These are phyloP conservation scores for Ogataea paraovalis DNA, from an alignment of 805 yeast species.

Conservation along the genomic window DNA sequence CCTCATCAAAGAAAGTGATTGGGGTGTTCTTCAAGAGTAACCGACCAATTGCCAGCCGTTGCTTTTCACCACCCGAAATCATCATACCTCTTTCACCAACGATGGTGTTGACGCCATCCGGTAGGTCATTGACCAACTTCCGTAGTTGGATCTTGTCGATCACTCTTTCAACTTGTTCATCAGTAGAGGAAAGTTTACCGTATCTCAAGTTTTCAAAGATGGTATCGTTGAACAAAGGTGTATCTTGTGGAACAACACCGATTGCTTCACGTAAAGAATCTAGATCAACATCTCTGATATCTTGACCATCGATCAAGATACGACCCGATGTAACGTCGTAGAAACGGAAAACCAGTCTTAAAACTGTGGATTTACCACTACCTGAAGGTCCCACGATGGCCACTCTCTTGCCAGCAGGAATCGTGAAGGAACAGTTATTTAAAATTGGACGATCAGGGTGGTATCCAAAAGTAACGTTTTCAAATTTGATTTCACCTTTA, in stretches of 20 bases:
- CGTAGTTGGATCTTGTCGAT: constrained; percentile 69
- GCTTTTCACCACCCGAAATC: constrained; percentile 99
- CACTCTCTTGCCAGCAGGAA: constrained; percentile 87
- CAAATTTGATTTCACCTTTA: constrained; percentile 73
- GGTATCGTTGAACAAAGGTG: constrained; percentile 91
- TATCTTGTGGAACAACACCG: constrained; percentile 97
- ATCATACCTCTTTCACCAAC: constrained; percentile 98
- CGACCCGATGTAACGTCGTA: constrained; percentile 79
- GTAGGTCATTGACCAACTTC: constrained; percentile 60
- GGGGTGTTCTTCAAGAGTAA: constrained; percentile 82
- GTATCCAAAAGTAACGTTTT: constrained; percentile 90
- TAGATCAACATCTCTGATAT: constrained; percentile 67
- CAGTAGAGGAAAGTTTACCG: constrained; percentile 71
- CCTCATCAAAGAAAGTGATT: constrained; percentile 93
- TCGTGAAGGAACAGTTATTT: constrained; percentile 71
- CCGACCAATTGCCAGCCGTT: constrained; percentile 89
- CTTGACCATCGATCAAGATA: constrained; percentile 84
- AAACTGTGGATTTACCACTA: constrained; percentile 87
- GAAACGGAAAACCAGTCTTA: constrained; percentile 81
- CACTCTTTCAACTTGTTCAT: constrained; percentile 63
- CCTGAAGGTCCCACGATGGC: constrained; percentile 98
- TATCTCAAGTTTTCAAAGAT: constrained; percentile 83
- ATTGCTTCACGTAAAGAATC: constrained; percentile 69
- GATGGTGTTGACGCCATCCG: constrained; percentile 78
- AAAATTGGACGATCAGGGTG: constrained; percentile 85